Evolutionary conservation across 2,329 filamentous ascomycete species (phyloP).

Genomic region (Neoscytalidium dimidiatum): DNA sequence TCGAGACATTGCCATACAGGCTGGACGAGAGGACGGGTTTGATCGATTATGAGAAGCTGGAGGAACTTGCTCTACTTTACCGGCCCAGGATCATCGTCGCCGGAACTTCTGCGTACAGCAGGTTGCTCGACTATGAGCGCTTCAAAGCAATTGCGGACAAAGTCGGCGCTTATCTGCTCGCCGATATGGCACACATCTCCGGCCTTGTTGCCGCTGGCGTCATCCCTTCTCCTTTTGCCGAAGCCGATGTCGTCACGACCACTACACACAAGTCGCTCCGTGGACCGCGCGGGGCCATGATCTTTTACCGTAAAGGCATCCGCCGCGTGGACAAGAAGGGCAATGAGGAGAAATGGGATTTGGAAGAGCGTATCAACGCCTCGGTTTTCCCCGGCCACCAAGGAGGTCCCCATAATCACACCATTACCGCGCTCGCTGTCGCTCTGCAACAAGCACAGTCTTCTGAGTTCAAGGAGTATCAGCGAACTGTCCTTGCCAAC

Average conservation of each 20-base stretch:
- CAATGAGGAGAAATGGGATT: conserved; percentile 89
- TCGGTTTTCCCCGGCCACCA: conserved; percentile 99
- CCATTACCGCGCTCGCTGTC: conserved; percentile 93
- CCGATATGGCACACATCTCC: conserved; percentile 99
- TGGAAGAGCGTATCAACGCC: conserved; percentile 96
- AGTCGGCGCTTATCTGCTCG: conserved; percentile 90
- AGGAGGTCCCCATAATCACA: conserved; percentile 98
- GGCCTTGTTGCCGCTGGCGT: conserved; percentile 91
- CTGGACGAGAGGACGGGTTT: conserved; percentile 87
- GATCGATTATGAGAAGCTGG: conserved; percentile 93
- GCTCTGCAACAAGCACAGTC: conserved; percentile 91
- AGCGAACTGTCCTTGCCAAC: conserved; percentile 88
- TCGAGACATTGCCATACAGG: conserved; percentile 97
- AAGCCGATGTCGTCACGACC: conserved; percentile 96
- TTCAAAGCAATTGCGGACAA: conserved; percentile 96
- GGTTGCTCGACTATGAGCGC: conserved; percentile 92
- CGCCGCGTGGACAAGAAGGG: conserved; percentile 87
- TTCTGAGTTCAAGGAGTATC: conserved; percentile 91
- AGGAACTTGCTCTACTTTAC: conserved; percentile 88
- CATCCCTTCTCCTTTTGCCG: conserved; percentile 87
- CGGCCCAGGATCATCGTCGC: conserved; percentile 95
- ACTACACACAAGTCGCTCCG: conserved; percentile 99
- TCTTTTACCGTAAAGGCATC: conserved; percentile 98
- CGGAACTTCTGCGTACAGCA: conserved; percentile 97
- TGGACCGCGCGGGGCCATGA: conserved; percentile 97